Conservation (phyloP, 805 yeast genomes). For the Kregervanrija fluxuum region DNA sequence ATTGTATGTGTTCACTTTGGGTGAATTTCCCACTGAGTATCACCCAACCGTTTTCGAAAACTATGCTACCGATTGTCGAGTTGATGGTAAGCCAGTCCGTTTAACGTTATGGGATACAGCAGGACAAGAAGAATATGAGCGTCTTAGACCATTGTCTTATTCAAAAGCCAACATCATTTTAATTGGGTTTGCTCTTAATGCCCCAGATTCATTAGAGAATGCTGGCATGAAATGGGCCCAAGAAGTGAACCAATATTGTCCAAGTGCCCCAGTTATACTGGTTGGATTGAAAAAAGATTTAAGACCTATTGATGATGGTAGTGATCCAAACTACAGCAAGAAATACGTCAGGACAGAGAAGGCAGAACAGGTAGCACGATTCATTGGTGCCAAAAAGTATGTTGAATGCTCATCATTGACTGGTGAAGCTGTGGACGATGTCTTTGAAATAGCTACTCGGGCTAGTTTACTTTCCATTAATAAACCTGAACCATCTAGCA, state of each 20-base stretch:
- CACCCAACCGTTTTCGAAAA: slow-evolving; percentile 95
- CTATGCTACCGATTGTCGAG: slow-evolving; percentile 89
- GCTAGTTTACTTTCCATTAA: slow-evolving; percentile 59
- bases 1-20: slow-evolving; percentile 84
- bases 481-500: slow-evolving; percentile 33
- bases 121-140: slow-evolving; percentile 92
- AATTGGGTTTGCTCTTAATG: slow-evolving; percentile 80
- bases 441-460: slow-evolving; percentile 86
- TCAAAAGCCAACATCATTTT: slow-evolving; percentile 80
- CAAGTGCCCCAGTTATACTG: slow-evolving; percentile 66
- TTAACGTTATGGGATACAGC: slow-evolving; percentile 94
- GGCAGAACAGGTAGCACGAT: slow-evolving; percentile 66
- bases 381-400: slow-evolving; percentile 77
- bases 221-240: slow-evolving; percentile 83
- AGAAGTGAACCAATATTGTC: slow-evolving; percentile 77
- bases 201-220: slow-evolving; percentile 76
- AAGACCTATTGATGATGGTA: slow-evolving; percentile 35
- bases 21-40: slow-evolving; percentile 87
- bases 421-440: slow-evolving; percentile 93
- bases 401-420: slow-evolving; percentile 87
- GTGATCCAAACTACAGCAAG: slow-evolving; percentile 26
- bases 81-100: slow-evolving; percentile 87
- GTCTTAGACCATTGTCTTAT: slow-evolving; percentile 82
- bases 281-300: slow-evolving; percentile 85
- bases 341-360: slow-evolving; percentile 46